Base-by-base conservation (phyloP, 169 alveolate species). In the Plasmodium billcollinsi region DNA sequence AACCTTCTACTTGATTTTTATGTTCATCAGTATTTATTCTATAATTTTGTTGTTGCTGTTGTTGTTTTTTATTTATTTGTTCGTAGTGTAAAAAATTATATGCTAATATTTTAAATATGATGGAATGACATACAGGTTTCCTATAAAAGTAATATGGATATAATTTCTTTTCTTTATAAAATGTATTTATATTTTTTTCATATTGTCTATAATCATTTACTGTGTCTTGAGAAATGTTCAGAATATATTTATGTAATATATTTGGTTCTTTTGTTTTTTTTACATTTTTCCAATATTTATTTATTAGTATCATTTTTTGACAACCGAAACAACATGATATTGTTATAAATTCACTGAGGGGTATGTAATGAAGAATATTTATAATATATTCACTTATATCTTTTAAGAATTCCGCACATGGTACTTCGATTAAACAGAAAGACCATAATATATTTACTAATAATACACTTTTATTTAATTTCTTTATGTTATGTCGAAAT, bases 351-450 rank as follows among this genome's bases (percentile, higher is more conserved):
- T 80, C 90, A 3, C 45, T 9, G 9, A 80, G 26, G 0, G 90
- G 83, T 20, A 80, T 69, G 61, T 26, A 47, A 67, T 80, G 90
- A 24, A 80, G 58, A 26, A 80, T 69, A 49, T 54, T 80, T 14
- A 80, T 80, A 50, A 80, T 49, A 62, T 80, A 69, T 18, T 69
- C 90, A 52, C 90, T 80, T 39, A 80, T 24, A 43, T 80, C 90
- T 56, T 69, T 80, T 43, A 80, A 69, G 14, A 80, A 80, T 29
- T 29, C 83, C 1, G 83, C 1, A 59, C 83, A 67, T 0, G 61
- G 18, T 0, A 80, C 83, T 52, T 80, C 90, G 7, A 67, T 33
- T 21, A 80, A 39, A 47, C 90, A 80, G 21, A 80, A 69, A 24
- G 90, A 80, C 90, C 90, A 54, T 12, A 58, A 9, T 5, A 80